phyloP scores from a whole-genome alignment of 1,139 yeast species.

The Torulaspora pretoriensis region DNA sequence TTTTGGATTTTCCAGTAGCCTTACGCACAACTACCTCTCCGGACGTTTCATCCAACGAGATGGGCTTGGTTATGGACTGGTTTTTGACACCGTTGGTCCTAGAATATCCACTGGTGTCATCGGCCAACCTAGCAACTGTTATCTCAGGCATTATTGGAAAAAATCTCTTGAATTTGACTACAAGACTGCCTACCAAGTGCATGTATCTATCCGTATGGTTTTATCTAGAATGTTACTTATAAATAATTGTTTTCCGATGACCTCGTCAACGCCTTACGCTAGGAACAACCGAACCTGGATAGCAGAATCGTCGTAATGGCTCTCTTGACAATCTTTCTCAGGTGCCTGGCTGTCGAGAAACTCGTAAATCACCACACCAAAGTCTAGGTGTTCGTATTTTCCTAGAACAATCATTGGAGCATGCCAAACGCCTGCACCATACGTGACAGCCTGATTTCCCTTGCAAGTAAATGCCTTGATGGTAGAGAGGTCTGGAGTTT shows the following conservation, averaged over 20 bases:
- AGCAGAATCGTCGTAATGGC: constrained; percentile 45
- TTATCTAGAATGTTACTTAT: too few species aligned
- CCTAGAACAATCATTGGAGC: constrained; percentile 87
- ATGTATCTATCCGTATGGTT: background rate
- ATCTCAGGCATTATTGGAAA: constrained; percentile 7
- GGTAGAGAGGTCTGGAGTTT: constrained; percentile 57
- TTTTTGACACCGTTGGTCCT: constrained; percentile 16
- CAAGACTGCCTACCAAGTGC: background rate
- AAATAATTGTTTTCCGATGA: background rate
- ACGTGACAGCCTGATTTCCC: constrained; percentile 87
- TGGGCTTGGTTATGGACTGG: constrained; percentile 21
- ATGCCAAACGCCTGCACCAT: constrained; percentile 76
- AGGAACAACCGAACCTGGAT: constrained; percentile 3
- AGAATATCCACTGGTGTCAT: constrained; percentile 5
- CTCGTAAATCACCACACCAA: constrained; percentile 82
- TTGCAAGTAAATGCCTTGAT: constrained; percentile 66
- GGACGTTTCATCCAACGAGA: constrained; percentile 19
- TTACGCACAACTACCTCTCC: constrained; percentile 39
- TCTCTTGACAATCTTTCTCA: constrained; percentile 80
- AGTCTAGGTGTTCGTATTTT: constrained; percentile 52
- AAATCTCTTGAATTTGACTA: background rate
- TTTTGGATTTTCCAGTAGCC: constrained; percentile 39
- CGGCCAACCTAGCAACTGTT: constrained; percentile 3
- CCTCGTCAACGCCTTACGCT: background rate
- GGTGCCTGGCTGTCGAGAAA: constrained; percentile 53